These are phyloP conservation scores for Trametes meyenii DNA, from an alignment of 768 basidiomycete species.

Conservation along the genomic window DNA sequence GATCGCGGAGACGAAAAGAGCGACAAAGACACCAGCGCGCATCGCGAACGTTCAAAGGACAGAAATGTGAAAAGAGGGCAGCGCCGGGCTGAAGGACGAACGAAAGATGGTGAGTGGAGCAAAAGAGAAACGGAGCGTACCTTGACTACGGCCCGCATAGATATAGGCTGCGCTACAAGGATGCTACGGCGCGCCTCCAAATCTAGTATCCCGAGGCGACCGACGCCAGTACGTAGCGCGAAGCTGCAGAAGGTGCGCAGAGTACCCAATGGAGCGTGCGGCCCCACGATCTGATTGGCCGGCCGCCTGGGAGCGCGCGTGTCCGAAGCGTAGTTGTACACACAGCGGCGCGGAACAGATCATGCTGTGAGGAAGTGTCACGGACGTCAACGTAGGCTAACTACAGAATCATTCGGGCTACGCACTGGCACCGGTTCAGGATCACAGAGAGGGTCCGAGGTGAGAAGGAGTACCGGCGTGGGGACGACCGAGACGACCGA, in stretches of 20 bases:
- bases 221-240: not conserved
- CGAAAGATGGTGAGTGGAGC: not conserved
- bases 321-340: not conserved
- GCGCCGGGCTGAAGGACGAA: constrained; percentile 13
- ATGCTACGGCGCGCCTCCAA: not conserved
- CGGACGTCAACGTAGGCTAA: constrained; percentile 1
- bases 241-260: not conserved
- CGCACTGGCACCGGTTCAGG: constrained; percentile 2
- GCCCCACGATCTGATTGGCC: not conserved
- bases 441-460: not conserved
- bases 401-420: constrained; percentile 8
- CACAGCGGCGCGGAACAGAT: not conserved
- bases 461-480: not conserved
- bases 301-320: not conserved
- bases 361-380: not conserved
- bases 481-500: constrained; percentile 13
- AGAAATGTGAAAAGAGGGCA: not conserved
- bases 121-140: not conserved
- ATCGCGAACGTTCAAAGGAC: not conserved
- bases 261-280: no score
- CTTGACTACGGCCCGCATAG: not conserved
- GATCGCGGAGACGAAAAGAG: constrained; percentile 3
- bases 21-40: constrained; percentile 12
- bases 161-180: constrained; percentile 1
- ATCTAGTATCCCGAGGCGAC: not conserved